Base-by-base conservation (phyloP, 768 basidiomycete species). In the Sporobolomyces roseus region DNA sequence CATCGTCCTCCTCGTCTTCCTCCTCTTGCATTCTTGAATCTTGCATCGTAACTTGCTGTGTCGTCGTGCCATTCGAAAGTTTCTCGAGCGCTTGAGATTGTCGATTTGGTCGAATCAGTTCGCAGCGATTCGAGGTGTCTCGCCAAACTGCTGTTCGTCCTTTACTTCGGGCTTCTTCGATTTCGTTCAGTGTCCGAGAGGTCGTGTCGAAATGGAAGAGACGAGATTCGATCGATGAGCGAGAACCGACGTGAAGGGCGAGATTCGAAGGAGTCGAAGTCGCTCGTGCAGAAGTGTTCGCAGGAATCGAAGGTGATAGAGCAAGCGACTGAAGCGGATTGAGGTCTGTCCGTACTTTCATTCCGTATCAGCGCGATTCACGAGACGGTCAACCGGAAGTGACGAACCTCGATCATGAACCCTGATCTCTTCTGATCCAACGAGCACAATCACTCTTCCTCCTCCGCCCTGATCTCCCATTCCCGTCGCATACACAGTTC, bases 1-100 rank as follows among this genome's bases (percentile, higher is more conserved):
- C 70, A 4, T 67, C 58, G 21, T 67, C 65, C 8, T 71, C 69
- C 36, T 56, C 61, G 23, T 17, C 61, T 5, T 61, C 14, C 32
- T 36, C 54, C 16, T 13, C 5, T 21, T 56, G 19, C 13, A 17
- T 29, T 19, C 30, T n/a, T 27, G 14, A 17, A 13, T 32, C 41
- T 10, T n/a, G 25, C 17, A 33, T 55, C 21, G 6, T 19, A 13
- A 10, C 56, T 5, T 23, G 36, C 17, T 41, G 38, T 41, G 9
- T 41, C 38, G 38, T 9, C 9, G 38, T 41, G 9, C 38, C 38
- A 41, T 41, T 41, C 38, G 38, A 41, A 41, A n/a, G n/a, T 38
- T 21, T 19, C 23, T 30, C 49, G 64, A 46, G 49, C 19, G 2
- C 27, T 2, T 45, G 21, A 33, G 32, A 21, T 56, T 5, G 25